Conservation (phyloP, 2,329 filamentous ascomycete genomes). For the Cephalotrichum gorgonifer region DNA sequence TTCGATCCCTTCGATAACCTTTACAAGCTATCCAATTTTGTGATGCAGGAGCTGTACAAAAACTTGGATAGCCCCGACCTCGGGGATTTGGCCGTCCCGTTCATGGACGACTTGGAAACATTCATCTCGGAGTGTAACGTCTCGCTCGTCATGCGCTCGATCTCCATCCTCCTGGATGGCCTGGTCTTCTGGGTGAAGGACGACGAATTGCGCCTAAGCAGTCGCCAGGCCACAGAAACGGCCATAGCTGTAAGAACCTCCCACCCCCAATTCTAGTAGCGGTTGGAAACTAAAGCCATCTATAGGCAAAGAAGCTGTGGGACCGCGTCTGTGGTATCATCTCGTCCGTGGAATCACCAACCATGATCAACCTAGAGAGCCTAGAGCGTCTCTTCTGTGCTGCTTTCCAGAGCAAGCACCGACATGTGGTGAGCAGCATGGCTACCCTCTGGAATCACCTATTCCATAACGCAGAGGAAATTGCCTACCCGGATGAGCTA, state of each 20-base stretch:
- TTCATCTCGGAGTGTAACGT: slow-evolving; percentile 40
- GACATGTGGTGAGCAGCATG: slow-evolving; percentile 38
- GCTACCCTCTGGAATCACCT: slow-evolving; percentile 57
- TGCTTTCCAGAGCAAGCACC: slow-evolving; percentile 48
- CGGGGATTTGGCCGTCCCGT: slow-evolving; percentile 24
- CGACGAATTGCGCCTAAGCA: slow-evolving; percentile 23
- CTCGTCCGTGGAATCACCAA: slow-evolving; percentile 20
- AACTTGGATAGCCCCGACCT: slow-evolving; percentile 26
- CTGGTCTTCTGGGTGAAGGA: slow-evolving; percentile 54
- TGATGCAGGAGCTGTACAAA: slow-evolving; percentile 46
- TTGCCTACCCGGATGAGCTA: slow-evolving; percentile 57
- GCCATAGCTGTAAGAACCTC: slow-evolving; percentile 1
- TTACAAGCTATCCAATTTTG: slow-evolving; percentile 46
- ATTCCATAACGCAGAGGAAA: slow-evolving; percentile 47
- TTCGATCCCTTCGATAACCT: slow-evolving; percentile 57
- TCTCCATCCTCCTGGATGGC: slow-evolving; percentile 52
- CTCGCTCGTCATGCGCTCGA: slow-evolving; percentile 40
- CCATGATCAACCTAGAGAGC: slow-evolving; percentile 34
- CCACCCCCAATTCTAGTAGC: neutral
- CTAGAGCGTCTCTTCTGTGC: slow-evolving; percentile 46
- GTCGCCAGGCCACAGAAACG: slow-evolving; percentile 2
- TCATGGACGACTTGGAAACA: slow-evolving; percentile 41
- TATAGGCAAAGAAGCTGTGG: slow-evolving; percentile 40
- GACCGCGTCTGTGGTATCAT: slow-evolving; percentile 32
- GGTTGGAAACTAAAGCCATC: slow-evolving; percentile 13